These are phyloP conservation scores for Conticribra weissflogii DNA, from an alignment of 108 stramenopile species.

Conservation along the genomic window DNA sequence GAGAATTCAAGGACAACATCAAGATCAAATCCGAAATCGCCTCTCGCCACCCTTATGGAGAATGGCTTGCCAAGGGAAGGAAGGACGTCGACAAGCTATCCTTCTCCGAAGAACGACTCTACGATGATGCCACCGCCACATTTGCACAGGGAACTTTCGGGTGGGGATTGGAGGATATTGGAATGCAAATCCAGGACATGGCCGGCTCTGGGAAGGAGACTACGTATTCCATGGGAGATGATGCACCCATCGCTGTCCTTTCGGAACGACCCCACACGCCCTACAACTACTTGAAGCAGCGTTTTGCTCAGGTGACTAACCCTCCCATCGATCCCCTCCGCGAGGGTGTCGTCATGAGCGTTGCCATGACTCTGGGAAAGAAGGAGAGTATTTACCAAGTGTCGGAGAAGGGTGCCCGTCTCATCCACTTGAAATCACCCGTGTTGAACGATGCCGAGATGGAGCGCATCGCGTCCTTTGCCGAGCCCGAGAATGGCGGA, in stretches of 20 bases:
- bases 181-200: conserved; percentile 96
- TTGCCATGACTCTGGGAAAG: conserved; percentile 93
- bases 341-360: conserved; percentile 97
- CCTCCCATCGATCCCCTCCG: conserved; percentile 98
- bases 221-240: conserved; percentile 98
- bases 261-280: conserved; percentile 87
- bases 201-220: conserved; percentile 94
- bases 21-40: conserved; percentile 94
- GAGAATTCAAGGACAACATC: conserved; percentile 93
- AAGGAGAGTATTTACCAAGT: conserved; percentile 95
- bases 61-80: conserved; percentile 80
- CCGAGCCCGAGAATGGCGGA: conserved; percentile 72
- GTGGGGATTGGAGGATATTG: conserved; percentile 95
- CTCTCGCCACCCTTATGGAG: conserved; percentile 87
- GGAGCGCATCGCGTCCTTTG: conserved; percentile 62
- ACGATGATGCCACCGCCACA: conserved; percentile 83
- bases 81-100: conserved; percentile 69
- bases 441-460: conserved; percentile 78
- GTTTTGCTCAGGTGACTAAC: conserved; percentile 97
- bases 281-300: conserved; percentile 99
- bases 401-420: conserved; percentile 78
- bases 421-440: conserved; percentile 85
- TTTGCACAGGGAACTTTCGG: conserved; percentile 90
- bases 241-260: conserved; percentile 93
- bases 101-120: conserved; percentile 57